Evolutionary conservation across 495 filamentous ascomycete species (phyloP).

Genomic region (Trichoderma parareesei): DNA sequence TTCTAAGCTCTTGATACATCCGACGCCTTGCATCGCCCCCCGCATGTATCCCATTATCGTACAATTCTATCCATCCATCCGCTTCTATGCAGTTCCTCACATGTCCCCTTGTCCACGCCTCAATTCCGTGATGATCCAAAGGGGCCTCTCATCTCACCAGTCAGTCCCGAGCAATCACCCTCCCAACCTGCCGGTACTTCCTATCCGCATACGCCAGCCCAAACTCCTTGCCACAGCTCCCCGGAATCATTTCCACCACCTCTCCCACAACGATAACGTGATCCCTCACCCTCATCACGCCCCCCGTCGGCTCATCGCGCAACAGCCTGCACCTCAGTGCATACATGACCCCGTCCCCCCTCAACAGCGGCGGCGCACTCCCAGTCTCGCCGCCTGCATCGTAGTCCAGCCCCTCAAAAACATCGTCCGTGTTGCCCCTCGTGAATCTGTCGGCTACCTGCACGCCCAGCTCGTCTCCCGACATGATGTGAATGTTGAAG

Average conservation of each 20-base stretch:
- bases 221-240: conserved; percentile 18
- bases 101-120: background rate
- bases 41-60: background rate
- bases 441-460: conserved; percentile 37
- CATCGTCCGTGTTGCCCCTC: conserved; percentile 24
- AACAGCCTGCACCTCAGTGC: conserved; percentile 33
- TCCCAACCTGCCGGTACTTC: conserved; percentile 32
- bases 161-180: conserved; percentile 4
- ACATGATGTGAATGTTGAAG: conserved; percentile 45
- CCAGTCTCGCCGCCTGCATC: background rate
- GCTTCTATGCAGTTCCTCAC: conserved; percentile 5
- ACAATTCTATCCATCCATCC: conserved; percentile 8
- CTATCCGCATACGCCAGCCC: conserved; percentile 37
- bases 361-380: conserved; percentile 22
- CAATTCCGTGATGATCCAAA: background rate
- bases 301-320: conserved; percentile 22
- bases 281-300: conserved; percentile 38
- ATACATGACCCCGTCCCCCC: conserved; percentile 33
- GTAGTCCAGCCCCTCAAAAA: conserved; percentile 23
- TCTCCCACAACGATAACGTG: conserved; percentile 51
- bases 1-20: background rate
- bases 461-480: conserved; percentile 31
- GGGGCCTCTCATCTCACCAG: background rate
- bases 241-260: conserved; percentile 32
- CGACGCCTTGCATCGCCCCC: background rate